Conservation (phyloP, 2,329 filamentous ascomycete genomes). For the Sodiomyces alkalinus region DNA sequence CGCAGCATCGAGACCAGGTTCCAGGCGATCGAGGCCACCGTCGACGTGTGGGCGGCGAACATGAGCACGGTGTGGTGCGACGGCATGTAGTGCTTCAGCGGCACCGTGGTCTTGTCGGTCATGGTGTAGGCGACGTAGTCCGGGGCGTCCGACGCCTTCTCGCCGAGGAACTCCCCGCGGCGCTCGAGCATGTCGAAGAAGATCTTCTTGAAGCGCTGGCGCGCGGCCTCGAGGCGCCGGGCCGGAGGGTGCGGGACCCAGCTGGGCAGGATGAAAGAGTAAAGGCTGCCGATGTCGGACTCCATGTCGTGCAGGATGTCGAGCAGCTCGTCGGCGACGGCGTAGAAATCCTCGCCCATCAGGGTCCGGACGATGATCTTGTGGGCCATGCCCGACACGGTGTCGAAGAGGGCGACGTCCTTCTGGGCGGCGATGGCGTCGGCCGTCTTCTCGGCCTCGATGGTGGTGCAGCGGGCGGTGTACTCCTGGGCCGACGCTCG, state of each 20-base stretch:
- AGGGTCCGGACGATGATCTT: conserved; percentile 5
- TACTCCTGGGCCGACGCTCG: conserved; percentile 4
- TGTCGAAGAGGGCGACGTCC: conserved; percentile 5
- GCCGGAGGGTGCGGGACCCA: conserved; percentile 8
- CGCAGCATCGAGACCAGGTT: conserved; percentile 8
- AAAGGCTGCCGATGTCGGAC: conserved; percentile 4
- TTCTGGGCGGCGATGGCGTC: conserved; percentile 4
- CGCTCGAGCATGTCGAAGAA: conserved; percentile 7
- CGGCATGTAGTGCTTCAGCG: conserved; percentile 4
- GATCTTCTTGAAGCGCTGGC: conserved; percentile 8
- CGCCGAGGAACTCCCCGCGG: conserved; percentile 2
- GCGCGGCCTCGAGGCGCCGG: conserved; percentile 3
- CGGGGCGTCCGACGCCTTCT: not conserved
- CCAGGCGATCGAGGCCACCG: conserved; percentile 7
- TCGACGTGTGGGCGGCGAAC: conserved; percentile 8
- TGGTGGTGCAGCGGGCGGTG: conserved; percentile 3
- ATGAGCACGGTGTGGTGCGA: conserved; percentile 8
- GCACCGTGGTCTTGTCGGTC: conserved; percentile 5
- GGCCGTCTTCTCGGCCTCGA: conserved; percentile 8
- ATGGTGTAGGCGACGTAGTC: conserved; percentile 10
- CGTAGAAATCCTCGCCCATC: conserved; percentile 10
- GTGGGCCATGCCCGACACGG: conserved; percentile 6
- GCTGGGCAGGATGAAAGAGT: conserved; percentile 5
- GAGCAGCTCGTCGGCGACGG: conserved; percentile 5
- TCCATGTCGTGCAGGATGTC: conserved; percentile 7